Base-by-base conservation (phyloP, 1,139 yeast genomes). In the Suhomyces bolitotheri region DNA sequence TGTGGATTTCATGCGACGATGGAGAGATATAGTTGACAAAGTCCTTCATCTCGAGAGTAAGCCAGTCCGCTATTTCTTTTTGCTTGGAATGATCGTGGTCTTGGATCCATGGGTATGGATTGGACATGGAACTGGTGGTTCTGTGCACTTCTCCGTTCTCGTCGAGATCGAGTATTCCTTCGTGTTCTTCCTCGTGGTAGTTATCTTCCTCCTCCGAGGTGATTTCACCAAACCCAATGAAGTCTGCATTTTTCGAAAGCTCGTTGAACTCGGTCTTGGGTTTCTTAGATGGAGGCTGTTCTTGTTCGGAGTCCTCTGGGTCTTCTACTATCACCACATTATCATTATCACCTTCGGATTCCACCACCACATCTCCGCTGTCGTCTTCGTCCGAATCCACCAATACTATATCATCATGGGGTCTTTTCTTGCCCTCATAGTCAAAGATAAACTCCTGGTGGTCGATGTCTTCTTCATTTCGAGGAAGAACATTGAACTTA, bases 21-120 rank as follows among this genome's bases (percentile, higher is more conserved):
- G 98, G 98, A 0, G 96, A 86, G 22, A 92, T 82, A 56, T 88
- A 92, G 25, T 80, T 77, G 20, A 87, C 86, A 56, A 90, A 92
- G 53, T 89, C 96, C 48, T 76, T 77, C 51, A 92, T 87, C 56
- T 92, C 99, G 63, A 76, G 70, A 2, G 95, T 85, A 19, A 92
- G 69, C 94, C 96, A 87, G 49, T 86, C 95, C 1, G 90, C 83
- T 20, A 88, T 78, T 49, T 84, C 90, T 51, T 76, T 72, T 54
- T 83, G 88, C 34, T 67, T 74, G 2, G 88, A 79, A 53, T 84
- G 92, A 48, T 82, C 87, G 46, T 80, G 85, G 45, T 81, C 78
- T 40, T 80, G 70, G 21, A 88, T 74, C 96, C 96, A 88, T 0
- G 96, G 96, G 49, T 66, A 86, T 30, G 76, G 73, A 0, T 38